Base-by-base conservation (phyloP, 2,329 filamentous ascomycete species). In the Pseudofabraea citricarpa region DNA sequence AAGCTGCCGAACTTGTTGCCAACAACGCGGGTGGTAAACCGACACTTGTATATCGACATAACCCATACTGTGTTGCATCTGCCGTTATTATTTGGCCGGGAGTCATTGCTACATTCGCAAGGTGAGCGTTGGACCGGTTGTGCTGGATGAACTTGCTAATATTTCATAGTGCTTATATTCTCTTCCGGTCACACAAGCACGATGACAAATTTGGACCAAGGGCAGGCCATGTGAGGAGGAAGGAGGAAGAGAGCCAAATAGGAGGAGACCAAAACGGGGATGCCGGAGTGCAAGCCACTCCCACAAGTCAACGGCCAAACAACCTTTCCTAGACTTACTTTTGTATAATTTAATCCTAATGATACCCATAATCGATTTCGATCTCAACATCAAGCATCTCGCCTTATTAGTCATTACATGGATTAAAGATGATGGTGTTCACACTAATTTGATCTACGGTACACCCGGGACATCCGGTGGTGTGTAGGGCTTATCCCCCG, bases 1-100 rank as follows among this genome's bases (percentile, higher is more conserved):
- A 54, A 58, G 68, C 24, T 56, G 54, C 44, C 49, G 47, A 3
- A 54, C 52, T 64, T 22, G 29, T 57, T 56, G 20, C 26, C 15
- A 36, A 20, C 49, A 55, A 45, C 40, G 58, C 47, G 51, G 64
- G 52, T 48, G 69, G 55, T 50, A 59, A 51, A 44, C 62, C 57
- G 57, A 66, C 52, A 61, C 64, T 36, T 31, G 56, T 56, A 26
- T 79, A 79, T 51, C 59, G 67, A 16, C 56, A 72, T 15, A 78
- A 77, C 44, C 66, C 66, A 1, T 61, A 72, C 8, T 72, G 69
- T 7, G 56, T 79, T 42, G 72, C 73, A 1, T 70, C 70, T 29
- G 67, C 72, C 3, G 72, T 77, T 0, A 70, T 79, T 18, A 52
- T 73, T 13, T 80, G 76, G 75, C 61, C 69, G 1, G 76, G 75